Conservation (phyloP, 257 asterid species). For the Gentiana straminea region DNA sequence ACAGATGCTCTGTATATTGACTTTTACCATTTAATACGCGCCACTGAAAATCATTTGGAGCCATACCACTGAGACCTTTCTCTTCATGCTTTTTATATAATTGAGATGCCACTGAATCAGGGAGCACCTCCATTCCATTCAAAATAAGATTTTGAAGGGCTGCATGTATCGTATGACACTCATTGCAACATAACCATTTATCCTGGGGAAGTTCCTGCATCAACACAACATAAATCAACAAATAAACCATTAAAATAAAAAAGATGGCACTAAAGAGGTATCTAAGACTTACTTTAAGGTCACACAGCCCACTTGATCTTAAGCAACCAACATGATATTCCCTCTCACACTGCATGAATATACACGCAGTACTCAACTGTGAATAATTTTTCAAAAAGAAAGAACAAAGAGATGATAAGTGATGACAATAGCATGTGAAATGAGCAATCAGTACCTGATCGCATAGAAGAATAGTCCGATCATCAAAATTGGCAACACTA, state of each 20-base stretch:
- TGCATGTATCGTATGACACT: conserved; percentile 57
- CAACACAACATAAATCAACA: conserved; percentile 12
- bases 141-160: conserved; percentile 45
- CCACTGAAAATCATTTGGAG: conserved; percentile 57
- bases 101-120: conserved; percentile 44
- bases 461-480: conserved; percentile 81
- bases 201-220: conserved; percentile 87
- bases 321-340: conserved; percentile 99
- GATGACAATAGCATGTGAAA: conserved; percentile 1
- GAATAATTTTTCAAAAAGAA: conserved; percentile 4
- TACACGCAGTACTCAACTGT: conserved; percentile 1
- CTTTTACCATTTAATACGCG: conserved; percentile 80
- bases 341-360: conserved; percentile 74
- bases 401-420: neutral
- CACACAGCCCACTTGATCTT: conserved; percentile 67
- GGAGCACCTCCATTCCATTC: conserved; percentile 55
- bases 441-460: conserved; percentile 53
- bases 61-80: conserved; percentile 31
- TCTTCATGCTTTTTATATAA: conserved; percentile 39
- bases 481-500: conserved; percentile 88
- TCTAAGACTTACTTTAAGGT: conserved; percentile 58
- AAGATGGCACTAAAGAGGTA: neutral
- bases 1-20: conserved; percentile 59
- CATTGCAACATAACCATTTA: conserved; percentile 93
- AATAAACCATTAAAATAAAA: neutral